Evolutionary conservation across 352 stramenopile species (phyloP).

Genomic region (Phytophthora litchii): DNA sequence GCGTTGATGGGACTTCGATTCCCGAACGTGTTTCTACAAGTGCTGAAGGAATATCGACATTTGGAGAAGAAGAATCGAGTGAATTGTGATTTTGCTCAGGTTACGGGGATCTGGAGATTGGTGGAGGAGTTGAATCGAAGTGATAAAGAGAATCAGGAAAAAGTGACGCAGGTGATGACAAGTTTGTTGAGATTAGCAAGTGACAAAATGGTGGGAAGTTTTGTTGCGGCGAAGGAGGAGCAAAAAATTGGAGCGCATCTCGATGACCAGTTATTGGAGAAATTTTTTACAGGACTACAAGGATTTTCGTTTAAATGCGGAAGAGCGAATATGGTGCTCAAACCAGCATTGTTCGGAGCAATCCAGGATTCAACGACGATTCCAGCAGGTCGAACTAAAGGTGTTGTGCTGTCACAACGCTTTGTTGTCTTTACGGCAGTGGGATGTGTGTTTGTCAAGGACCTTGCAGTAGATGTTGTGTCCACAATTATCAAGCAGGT

Average conservation of each 20-base stretch:
- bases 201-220: slow-evolving; percentile 24
- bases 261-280: slow-evolving; percentile 68
- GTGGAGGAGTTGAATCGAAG: slow-evolving; percentile 47
- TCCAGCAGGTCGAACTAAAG: not conserved
- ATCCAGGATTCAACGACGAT: slow-evolving; percentile 15
- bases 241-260: slow-evolving; percentile 21
- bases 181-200: slow-evolving; percentile 40
- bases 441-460: slow-evolving; percentile 50
- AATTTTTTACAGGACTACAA: slow-evolving; percentile 60
- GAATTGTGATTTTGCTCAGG: slow-evolving; percentile 68
- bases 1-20: slow-evolving; percentile 44
- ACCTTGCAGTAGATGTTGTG: slow-evolving; percentile 38
- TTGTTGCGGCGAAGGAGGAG: slow-evolving; percentile 2
- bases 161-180: slow-evolving; percentile 27
- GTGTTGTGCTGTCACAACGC: slow-evolving; percentile 4
- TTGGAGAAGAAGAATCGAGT: slow-evolving; percentile 21
- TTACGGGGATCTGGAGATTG: slow-evolving; percentile 60
- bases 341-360: slow-evolving; percentile 30
- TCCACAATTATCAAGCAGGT: slow-evolving; percentile 19
- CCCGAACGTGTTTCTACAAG: slow-evolving; percentile 25
- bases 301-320: slow-evolving; percentile 60
- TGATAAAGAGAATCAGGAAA: slow-evolving; percentile 12
- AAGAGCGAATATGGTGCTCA: slow-evolving; percentile 36
- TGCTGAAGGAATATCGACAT: slow-evolving; percentile 23
- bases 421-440: slow-evolving; percentile 43